A percentile compares a stretch with the other conserved stretches of the same genome.
Conservation (phyloP, 306 rosid species). For the Medicago truncatula region DNA sequence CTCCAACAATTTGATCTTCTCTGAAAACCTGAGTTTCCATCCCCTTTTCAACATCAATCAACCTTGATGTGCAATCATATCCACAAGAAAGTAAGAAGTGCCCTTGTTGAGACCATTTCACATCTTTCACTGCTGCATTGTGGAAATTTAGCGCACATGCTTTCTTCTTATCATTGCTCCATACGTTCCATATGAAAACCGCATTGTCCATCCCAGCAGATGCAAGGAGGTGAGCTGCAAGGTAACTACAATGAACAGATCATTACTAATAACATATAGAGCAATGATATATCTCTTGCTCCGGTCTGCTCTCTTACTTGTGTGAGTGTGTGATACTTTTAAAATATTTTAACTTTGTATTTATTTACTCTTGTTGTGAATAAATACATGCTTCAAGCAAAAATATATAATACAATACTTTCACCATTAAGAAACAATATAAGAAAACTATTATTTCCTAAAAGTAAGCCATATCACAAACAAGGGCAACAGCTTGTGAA, state of each 20-base stretch:
- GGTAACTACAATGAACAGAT: constrained; percentile 69
- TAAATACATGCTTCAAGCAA: not conserved
- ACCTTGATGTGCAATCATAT: constrained; percentile 77
- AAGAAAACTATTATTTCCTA: not conserved
- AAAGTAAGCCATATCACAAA: constrained; percentile 7
- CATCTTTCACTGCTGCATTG: constrained; percentile 78
- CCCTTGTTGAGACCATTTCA: constrained; percentile 81
- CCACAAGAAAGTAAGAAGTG: constrained; percentile 80
- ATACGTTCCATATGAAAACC: constrained; percentile 82
- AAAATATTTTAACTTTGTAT: constrained; percentile 35
- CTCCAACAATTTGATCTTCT: constrained; percentile 78
- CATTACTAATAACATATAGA: constrained; percentile 49
- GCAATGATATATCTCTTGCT: constrained; percentile 24
- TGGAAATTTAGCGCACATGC: constrained; percentile 64
- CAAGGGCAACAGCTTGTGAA: constrained; percentile 27
- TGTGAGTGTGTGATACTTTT: not conserved
- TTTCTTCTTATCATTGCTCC: constrained; percentile 83
- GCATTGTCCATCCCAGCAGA: constrained; percentile 92
- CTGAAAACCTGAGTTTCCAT: constrained; percentile 65
- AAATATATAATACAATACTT: constrained; percentile 12
- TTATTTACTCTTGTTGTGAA: constrained; percentile 3
- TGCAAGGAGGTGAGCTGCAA: constrained; percentile 96
- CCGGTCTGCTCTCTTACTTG: not conserved
- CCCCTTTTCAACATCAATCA: constrained; percentile 85
- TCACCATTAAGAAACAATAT: not conserved